phyloP scores from a whole-genome alignment of 2,329 filamentous ascomycete species.

The Penicillium sp. region DNA sequence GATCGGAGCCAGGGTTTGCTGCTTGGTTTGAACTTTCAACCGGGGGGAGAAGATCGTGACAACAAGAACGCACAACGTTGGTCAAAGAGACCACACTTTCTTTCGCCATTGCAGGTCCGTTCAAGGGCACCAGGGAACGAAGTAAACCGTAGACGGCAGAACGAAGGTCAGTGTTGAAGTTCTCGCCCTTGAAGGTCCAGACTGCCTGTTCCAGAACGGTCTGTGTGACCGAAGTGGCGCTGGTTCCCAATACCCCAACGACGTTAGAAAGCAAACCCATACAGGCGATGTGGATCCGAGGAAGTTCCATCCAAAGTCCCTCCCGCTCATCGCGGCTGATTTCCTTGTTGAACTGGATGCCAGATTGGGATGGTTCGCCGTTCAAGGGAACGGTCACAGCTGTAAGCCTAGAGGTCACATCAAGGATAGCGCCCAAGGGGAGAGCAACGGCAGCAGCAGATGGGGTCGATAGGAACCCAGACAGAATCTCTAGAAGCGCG shows the following conservation, averaged over 20 bases:
- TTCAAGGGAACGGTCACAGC: slow-evolving; percentile 59
- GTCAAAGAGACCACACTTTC: slow-evolving; percentile 64
- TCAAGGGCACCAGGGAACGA: slow-evolving; percentile 58
- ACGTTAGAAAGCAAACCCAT: slow-evolving; percentile 63
- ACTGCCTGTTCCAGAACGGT: slow-evolving; percentile 70
- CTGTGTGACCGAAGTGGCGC: slow-evolving; percentile 61
- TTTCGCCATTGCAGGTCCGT: slow-evolving; percentile 69
- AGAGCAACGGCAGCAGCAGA: slow-evolving; percentile 68
- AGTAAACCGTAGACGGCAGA: slow-evolving; percentile 62
- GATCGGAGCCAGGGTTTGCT: slow-evolving; percentile 36
- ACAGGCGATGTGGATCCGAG: slow-evolving; percentile 72
- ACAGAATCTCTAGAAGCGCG: slow-evolving; percentile 66
- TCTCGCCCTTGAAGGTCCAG: slow-evolving; percentile 66
- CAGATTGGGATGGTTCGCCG: slow-evolving; percentile 43
- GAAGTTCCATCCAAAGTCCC: slow-evolving; percentile 71
- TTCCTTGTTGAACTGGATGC: slow-evolving; percentile 68
- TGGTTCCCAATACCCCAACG: slow-evolving; percentile 58
- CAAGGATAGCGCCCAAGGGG: slow-evolving; percentile 67
- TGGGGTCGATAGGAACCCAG: slow-evolving; percentile 61
- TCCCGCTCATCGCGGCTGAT: slow-evolving; percentile 80
- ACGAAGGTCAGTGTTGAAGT: slow-evolving; percentile 56
- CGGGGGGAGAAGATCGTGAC: slow-evolving; percentile 67
- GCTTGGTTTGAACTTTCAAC: slow-evolving; percentile 39
- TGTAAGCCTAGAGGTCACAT: slow-evolving; percentile 69
- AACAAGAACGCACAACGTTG: slow-evolving; percentile 66